These are phyloP conservation scores for Mortierella sp. DNA, from an alignment of 371 early-diverging fungal species.

Conservation along the genomic window DNA sequence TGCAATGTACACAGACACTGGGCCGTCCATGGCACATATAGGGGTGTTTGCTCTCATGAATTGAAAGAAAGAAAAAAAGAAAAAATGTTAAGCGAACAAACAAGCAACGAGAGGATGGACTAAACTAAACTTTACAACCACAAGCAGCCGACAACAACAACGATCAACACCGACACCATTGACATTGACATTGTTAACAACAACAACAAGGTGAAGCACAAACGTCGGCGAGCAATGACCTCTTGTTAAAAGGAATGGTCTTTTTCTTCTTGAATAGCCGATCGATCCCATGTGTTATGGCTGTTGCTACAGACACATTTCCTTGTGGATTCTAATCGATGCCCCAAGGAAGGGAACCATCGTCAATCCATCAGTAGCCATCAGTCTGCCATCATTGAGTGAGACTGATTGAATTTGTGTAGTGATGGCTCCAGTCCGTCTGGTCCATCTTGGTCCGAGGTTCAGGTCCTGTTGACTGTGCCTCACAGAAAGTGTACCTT, in stretches of 20 bases:
- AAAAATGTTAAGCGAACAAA: neutral
- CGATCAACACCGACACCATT: neutral
- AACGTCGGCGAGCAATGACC: neutral
- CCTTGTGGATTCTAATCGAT: neutral
- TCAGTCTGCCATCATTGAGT: neutral
- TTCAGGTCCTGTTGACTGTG: neutral
- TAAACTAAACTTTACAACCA: neutral
- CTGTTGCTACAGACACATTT: neutral
- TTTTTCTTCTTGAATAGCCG: neutral
- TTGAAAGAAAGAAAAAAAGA: neutral
- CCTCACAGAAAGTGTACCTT: neutral
- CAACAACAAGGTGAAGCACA: neutral
- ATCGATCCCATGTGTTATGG: neutral
- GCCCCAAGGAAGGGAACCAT: neutral
- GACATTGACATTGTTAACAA: neutral
- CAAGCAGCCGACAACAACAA: neutral
- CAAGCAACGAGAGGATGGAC: neutral
- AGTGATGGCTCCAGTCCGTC: neutral
- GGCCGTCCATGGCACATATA: neutral
- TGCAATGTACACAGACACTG: neutral
- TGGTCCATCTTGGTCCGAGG: neutral
- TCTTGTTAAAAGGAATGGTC: neutral
- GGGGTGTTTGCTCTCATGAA: slow-evolving; percentile 1
- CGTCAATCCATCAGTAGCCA: neutral
- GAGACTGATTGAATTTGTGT: neutral